Base-by-base conservation (phyloP, 164 flowering plant species). In the Pachysandra terminalis region DNA sequence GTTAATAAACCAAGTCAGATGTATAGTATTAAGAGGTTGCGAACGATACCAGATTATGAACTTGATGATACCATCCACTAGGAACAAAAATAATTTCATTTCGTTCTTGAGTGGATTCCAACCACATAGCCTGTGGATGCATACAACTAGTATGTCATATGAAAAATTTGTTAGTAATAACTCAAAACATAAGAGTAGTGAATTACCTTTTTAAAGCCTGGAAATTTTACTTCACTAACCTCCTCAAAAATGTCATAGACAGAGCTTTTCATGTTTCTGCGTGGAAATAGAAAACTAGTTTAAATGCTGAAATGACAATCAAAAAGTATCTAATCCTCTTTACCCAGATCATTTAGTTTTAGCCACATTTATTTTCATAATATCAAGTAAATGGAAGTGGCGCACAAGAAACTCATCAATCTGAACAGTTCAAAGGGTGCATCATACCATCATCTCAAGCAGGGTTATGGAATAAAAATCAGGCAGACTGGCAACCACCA, bases 31-130 rank as follows among this genome's bases (percentile, higher is more conserved):
- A n/a, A 4, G 26, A 51, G 41, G n/a, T 40, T 58, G 35, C 49
- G 40, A 64, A 55, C 21, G 25, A 48, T 75, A 90, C 98, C 97
- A 85, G 75, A 80, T 95, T 95, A 68, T 87, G 94, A 69, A 95
- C 99, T 89, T 95, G 98, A 82, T 95, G 98, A 76, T 85, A 90
- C 99, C 99, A 95, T 56, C 99, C 97, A 72, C 99, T 92, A 4
- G 99, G 98, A 56, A 92, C 98, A 83, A 92, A 92, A 68, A 95
- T 89, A 51, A 95, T 81, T 69, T 95, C 99, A 73, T 84, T 79
- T 71, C 56, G 71, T 64, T 81, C 90, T 78, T 92, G 99, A 66
- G 76, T 81, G 71, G 96, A 92, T 60, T 92, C 97, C 80, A 84
- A 73, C 99, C 99, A 95, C 63, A 79, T 60, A 66, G 97, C 83